These are phyloP conservation scores for Heimioporus retisporus DNA, from an alignment of 1,284 basidiomycete genomes.

Conservation along the genomic window DNA sequence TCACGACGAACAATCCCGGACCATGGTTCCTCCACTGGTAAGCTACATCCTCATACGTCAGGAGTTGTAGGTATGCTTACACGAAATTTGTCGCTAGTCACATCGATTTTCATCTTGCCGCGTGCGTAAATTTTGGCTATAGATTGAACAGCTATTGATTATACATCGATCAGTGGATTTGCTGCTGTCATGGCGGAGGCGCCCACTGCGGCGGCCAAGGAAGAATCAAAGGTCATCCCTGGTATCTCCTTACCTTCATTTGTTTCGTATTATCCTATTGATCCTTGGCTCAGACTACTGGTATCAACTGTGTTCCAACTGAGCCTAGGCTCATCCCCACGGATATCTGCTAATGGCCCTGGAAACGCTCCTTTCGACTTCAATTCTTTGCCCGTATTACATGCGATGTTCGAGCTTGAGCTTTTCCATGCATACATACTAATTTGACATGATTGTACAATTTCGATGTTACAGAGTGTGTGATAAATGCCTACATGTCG, in stretches of 20 bases:
- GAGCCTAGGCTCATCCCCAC: no score
- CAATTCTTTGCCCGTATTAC: no score
- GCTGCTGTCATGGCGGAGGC: conserved; percentile 47
- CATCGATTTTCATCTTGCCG: conserved; percentile 52
- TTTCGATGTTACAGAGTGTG: no score
- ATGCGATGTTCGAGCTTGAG: no score
- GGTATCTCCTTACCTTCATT: conserved; percentile 12
- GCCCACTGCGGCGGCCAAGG: conserved; percentile 13
- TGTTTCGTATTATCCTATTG: no score
- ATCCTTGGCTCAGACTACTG: neutral
- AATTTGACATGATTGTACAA: no score
- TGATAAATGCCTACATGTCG: no score
- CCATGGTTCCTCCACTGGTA: conserved; percentile 47
- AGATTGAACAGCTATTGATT: no score
- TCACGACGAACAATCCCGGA: conserved; percentile 53
- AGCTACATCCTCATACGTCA: conserved; percentile 8
- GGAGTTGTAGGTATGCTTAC: conserved; percentile 1
- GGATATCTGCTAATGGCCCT: no score
- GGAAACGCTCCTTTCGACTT: no score
- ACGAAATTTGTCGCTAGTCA: conserved; percentile 38
- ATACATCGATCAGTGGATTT: conserved; percentile 36
- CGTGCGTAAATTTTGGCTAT: conserved; percentile 29
- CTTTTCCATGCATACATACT: no score
- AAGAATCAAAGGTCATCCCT: conserved; percentile 24
- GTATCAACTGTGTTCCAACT: neutral